Conservation (phyloP, 139 green algal genomes). For the Nannochloris sp. region DNA sequence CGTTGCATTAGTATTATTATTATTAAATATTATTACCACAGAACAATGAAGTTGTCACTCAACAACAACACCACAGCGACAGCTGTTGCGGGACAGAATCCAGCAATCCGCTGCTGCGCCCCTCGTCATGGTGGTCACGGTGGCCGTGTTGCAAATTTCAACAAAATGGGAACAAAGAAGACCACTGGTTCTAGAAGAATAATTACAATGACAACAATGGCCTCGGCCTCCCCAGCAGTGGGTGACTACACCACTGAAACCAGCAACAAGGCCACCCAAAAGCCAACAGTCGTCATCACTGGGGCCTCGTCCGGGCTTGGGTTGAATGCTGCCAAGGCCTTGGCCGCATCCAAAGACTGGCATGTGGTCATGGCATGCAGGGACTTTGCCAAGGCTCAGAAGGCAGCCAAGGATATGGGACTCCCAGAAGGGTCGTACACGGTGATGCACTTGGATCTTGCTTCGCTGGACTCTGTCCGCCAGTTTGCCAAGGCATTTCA, state of each 20-base stretch:
- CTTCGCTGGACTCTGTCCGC: slow-evolving; percentile 64
- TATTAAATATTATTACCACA: no score
- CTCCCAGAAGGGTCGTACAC: slow-evolving; percentile 26
- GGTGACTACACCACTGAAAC: no score
- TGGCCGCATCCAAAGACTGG: slow-evolving; percentile 66
- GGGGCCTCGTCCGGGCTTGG: slow-evolving; percentile 82
- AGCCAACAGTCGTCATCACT: slow-evolving; percentile 73
- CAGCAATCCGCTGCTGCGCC: no score
- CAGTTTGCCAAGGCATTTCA: slow-evolving; percentile 72
- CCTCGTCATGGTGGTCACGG: no score
- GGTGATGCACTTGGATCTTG: slow-evolving; percentile 72
- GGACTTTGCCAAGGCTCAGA: slow-evolving; percentile 66
- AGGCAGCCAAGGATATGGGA: slow-evolving; percentile 19
- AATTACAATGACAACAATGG: background rate
- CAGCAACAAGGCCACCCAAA: slow-evolving; percentile 28
- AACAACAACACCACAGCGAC: no score
- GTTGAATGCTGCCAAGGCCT: slow-evolving; percentile 64
- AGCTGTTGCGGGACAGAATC: no score
- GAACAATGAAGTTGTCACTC: no score
- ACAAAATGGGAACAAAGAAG: no score
- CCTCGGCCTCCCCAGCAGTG: slow-evolving; percentile 1
- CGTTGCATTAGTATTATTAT: no score
- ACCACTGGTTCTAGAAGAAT: no score
- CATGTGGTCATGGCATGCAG: slow-evolving; percentile 78
- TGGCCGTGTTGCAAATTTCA: no score